These are phyloP conservation scores for Globomyces sp. DNA, from an alignment of 371 early-diverging fungal species.

Conservation along the genomic window DNA sequence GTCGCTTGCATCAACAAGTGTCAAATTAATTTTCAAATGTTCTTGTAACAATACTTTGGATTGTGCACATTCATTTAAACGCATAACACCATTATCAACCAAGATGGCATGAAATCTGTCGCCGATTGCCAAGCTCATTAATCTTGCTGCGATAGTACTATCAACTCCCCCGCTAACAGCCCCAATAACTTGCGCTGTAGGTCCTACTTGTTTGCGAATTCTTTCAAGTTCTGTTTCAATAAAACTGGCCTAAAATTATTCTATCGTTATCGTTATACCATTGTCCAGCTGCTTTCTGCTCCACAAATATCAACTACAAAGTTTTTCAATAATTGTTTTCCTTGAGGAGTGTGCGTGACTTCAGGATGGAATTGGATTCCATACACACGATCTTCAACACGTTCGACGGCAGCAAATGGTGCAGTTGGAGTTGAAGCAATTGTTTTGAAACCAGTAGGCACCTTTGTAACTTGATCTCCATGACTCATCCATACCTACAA, in stretches of 20 bases:
- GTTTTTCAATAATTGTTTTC: slow-evolving; percentile 80
- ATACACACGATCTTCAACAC: slow-evolving; percentile 73
- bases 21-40: slow-evolving; percentile 91
- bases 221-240: slow-evolving; percentile 95
- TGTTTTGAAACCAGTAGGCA: slow-evolving; percentile 80
- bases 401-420: slow-evolving; percentile 86
- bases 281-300: slow-evolving; percentile 87
- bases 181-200: slow-evolving; percentile 90
- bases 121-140: slow-evolving; percentile 96
- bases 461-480: slow-evolving; percentile 86
- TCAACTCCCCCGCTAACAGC: slow-evolving; percentile 98
- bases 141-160: slow-evolving; percentile 92
- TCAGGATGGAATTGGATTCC: slow-evolving; percentile 99
- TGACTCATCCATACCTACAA: slow-evolving; percentile 92
- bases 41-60: slow-evolving; percentile 82
- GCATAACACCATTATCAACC: slow-evolving; percentile 98
- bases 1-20: slow-evolving; percentile 86
- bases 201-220: slow-evolving; percentile 87
- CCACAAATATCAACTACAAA: slow-evolving; percentile 87
- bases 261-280: slow-evolving; percentile 48
- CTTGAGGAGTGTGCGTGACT: slow-evolving; percentile 93
- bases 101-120: slow-evolving; percentile 97
- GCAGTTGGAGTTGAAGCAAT: slow-evolving; percentile 86
- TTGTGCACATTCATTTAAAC: slow-evolving; percentile 85
- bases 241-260: slow-evolving; percentile 58